Conservation (phyloP, 2,329 filamentous ascomycete genomes). For the Didymella exigua region DNA sequence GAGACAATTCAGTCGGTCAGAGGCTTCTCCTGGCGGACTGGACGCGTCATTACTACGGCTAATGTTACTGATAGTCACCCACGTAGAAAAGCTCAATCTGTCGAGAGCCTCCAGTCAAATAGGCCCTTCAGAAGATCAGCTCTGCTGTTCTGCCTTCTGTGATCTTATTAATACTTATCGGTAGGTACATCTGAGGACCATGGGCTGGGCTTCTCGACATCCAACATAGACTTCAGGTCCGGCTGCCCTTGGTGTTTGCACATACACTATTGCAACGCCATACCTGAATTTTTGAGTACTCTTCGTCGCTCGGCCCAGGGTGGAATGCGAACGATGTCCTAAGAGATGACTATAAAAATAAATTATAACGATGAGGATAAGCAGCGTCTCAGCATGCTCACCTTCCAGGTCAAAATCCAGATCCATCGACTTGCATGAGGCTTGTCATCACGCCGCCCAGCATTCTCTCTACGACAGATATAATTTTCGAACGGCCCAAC, state of each 20-base stretch:
- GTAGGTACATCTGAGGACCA: not conserved
- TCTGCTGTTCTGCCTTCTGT: not conserved
- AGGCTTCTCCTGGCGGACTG: not conserved
- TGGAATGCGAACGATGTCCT: not conserved
- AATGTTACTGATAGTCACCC: not conserved
- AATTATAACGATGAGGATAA: not conserved
- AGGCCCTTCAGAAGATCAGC: not conserved
- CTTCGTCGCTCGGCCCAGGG: not conserved
- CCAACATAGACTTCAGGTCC: not conserved
- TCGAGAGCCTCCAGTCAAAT: not conserved
- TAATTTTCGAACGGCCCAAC: not conserved
- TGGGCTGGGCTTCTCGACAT: not conserved
- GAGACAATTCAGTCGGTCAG: not conserved
- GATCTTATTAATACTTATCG: not conserved
- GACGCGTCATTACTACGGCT: not conserved
- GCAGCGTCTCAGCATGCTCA: not conserved
- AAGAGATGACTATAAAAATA: not conserved
- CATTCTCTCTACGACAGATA: not conserved
- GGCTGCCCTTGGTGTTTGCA: not conserved
- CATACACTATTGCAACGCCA: not conserved
- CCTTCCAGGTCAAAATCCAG: not conserved
- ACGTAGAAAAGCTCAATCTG: not conserved
- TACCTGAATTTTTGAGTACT: too few relatives aligned
- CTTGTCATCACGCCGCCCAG: not conserved
- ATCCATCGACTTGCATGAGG: constrained; percentile 5